phyloP scores from a whole-genome alignment of 495 filamentous ascomycete species.

The Aspergillus nidulans region DNA sequence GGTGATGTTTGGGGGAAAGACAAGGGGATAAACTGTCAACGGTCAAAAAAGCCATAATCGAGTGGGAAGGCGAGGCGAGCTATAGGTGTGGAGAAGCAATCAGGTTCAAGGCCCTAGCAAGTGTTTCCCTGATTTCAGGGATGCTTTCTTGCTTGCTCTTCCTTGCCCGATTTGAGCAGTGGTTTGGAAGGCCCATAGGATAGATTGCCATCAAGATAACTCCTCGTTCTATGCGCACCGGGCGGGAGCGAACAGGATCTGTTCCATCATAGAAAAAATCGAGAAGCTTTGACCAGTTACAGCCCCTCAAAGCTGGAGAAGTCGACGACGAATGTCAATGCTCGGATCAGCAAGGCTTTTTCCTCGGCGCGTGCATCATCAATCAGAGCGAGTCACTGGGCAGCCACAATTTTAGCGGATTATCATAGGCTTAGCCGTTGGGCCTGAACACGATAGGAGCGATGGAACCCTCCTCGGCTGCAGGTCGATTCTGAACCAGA shows the following conservation, averaged over 20 bases:
- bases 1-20: not conserved
- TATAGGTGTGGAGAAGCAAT: slow-evolving; percentile 21
- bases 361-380: slow-evolving; percentile 8
- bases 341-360: not conserved
- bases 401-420: slow-evolving; percentile 1
- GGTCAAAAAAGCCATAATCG: not conserved
- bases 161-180: not conserved
- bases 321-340: slow-evolving; percentile 16
- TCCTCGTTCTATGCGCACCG: slow-evolving; percentile 3
- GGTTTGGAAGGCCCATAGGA: not conserved
- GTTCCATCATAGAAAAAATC: slow-evolving; percentile 21
- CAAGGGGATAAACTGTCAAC: not conserved
- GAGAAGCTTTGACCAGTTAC: slow-evolving; percentile 37
- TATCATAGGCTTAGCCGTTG: slow-evolving; percentile 10
- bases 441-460: slow-evolving; percentile 15
- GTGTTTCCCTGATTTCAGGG: not conserved
- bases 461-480: slow-evolving; percentile 24
- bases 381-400: slow-evolving; percentile 10
- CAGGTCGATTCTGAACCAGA: slow-evolving; percentile 26
- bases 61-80: not conserved
- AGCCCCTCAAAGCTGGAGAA: slow-evolving; percentile 17
- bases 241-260: slow-evolving; percentile 22
- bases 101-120: slow-evolving; percentile 1
- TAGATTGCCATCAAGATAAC: slow-evolving; percentile 7
- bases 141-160: not conserved